These are phyloP conservation scores for Trichoderma asperellum DNA, from an alignment of 2,329 filamentous ascomycete genomes.

Conservation along the genomic window DNA sequence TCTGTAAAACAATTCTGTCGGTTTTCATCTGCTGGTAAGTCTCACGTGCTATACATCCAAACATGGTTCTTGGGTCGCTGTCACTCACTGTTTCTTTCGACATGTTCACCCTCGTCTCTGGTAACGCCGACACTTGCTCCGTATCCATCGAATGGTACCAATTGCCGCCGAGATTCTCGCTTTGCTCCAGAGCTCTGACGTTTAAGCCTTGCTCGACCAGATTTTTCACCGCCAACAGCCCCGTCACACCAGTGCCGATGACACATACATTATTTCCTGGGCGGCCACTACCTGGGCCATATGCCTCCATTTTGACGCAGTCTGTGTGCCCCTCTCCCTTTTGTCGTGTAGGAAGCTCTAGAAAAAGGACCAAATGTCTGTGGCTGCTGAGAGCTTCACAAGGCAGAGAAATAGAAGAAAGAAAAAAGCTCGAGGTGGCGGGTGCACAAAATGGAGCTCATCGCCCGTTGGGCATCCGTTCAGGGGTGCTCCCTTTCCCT, in stretches of 20 bases:
- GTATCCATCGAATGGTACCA: slow-evolving; percentile 46
- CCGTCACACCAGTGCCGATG: slow-evolving; percentile 41
- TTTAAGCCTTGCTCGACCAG: slow-evolving; percentile 49
- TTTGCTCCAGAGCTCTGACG: slow-evolving; percentile 47
- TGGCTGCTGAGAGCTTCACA: not conserved
- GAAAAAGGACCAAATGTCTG: not conserved
- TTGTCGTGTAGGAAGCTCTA: not conserved
- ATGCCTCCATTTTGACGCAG: slow-evolving; percentile 14
- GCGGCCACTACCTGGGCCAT: slow-evolving; percentile 10
- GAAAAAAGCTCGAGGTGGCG: slow-evolving; percentile 10
- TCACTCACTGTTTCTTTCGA: slow-evolving; percentile 39
- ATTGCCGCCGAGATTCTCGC: slow-evolving; percentile 47
- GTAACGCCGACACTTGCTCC: slow-evolving; percentile 44
- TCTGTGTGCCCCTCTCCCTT: not conserved
- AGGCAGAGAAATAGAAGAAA: not conserved
- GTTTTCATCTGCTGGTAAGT: not conserved
- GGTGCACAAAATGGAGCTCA: slow-evolving; percentile 20
- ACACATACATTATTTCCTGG: slow-evolving; percentile 37
- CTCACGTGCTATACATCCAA: slow-evolving; percentile 9
- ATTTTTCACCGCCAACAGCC: slow-evolving; percentile 48
- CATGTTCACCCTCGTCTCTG: slow-evolving; percentile 38
- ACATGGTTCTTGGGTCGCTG: not conserved
- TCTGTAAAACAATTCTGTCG: slow-evolving; percentile 40
- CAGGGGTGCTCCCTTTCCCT: slow-evolving; percentile 16
- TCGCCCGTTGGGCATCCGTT: slow-evolving; percentile 24